Evolutionary conservation across 352 stramenopile species (phyloP).

Genomic region (Phytophthora sojae): DNA sequence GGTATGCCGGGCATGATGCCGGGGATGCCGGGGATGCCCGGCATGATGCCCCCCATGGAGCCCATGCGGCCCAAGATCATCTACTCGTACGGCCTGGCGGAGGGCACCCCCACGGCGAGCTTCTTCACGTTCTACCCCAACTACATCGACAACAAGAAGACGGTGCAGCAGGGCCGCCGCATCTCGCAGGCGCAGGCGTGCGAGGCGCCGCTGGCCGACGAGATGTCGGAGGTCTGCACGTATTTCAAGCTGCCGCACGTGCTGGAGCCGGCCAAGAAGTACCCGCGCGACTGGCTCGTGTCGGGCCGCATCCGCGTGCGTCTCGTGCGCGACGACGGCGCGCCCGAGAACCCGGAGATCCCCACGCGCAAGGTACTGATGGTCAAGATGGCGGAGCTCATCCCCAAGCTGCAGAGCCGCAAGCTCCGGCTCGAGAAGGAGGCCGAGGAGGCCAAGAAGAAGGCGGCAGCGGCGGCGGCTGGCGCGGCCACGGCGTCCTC

Average conservation of each 20-base stretch:
- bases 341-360: conserved; percentile 73
- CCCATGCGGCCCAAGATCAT: conserved; percentile 70
- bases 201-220: conserved; percentile 72
- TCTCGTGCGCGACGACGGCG: conserved; percentile 66
- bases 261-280: conserved; percentile 85
- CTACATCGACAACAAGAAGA: conserved; percentile 88
- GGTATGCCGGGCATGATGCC: conserved; percentile 27
- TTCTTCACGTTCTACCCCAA: conserved; percentile 89
- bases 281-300: conserved; percentile 80
- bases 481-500: conserved; percentile 33
- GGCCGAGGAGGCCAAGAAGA: conserved; percentile 63
- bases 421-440: conserved; percentile 82
- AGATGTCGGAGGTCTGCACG: conserved; percentile 88
- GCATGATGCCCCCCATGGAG: conserved; percentile 58
- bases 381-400: conserved; percentile 89
- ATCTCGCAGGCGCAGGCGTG: conserved; percentile 74
- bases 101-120: conserved; percentile 58
- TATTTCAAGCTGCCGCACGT: conserved; percentile 85
- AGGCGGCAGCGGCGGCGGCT: conserved; percentile 39
- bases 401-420: conserved; percentile 85
- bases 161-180: conserved; percentile 79
- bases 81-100: conserved; percentile 68
- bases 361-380: conserved; percentile 79
- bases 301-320: conserved; percentile 78
- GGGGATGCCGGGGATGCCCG: conserved; percentile 49